These are phyloP conservation scores for Paraconiothyrium brasiliense DNA, from an alignment of 2,329 filamentous ascomycete species.

Conservation along the genomic window DNA sequence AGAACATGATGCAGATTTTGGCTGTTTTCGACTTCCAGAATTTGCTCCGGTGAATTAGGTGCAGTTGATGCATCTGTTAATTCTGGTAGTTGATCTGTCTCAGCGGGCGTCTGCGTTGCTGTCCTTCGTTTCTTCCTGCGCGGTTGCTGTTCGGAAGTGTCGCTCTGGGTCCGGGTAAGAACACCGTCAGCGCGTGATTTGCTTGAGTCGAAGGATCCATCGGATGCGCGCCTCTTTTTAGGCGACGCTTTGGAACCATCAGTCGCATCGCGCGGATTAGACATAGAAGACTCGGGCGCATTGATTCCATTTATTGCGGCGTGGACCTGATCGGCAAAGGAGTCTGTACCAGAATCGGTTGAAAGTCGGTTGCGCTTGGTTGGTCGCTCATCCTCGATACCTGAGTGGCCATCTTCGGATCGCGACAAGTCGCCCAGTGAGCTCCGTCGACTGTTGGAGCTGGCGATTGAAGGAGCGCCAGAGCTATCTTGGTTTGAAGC, in stretches of 20 bases:
- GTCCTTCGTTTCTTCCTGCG: slow-evolving; percentile 46
- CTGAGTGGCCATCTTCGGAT: slow-evolving; percentile 38
- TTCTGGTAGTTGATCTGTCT: slow-evolving; percentile 46
- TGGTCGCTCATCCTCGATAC: slow-evolving; percentile 47
- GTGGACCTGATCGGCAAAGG: slow-evolving; percentile 40
- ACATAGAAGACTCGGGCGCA: slow-evolving; percentile 34
- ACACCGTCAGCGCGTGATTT: slow-evolving; percentile 42
- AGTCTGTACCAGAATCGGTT: slow-evolving; percentile 48
- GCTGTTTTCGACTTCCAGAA: slow-evolving; percentile 43
- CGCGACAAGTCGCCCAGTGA: slow-evolving; percentile 48
- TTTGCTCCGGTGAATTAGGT: slow-evolving; percentile 47
- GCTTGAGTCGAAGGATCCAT: slow-evolving; percentile 43
- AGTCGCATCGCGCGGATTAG: slow-evolving; percentile 29
- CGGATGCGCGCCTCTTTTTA: slow-evolving; percentile 47
- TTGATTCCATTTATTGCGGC: slow-evolving; percentile 40
- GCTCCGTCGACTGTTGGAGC: slow-evolving; percentile 51
- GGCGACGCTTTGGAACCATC: slow-evolving; percentile 33
- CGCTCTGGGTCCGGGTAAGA: slow-evolving; percentile 47
- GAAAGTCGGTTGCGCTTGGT: slow-evolving; percentile 51
- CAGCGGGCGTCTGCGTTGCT: slow-evolving; percentile 37
- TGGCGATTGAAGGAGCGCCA: slow-evolving; percentile 45
- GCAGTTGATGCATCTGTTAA: slow-evolving; percentile 49
- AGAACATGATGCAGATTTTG: slow-evolving; percentile 46
- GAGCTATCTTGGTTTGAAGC: slow-evolving; percentile 48
- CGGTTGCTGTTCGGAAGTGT: slow-evolving; percentile 47